Percentiles rank a stretch among this genome's conserved stretches.
phyloP scores from a whole-genome alignment of 2,329 filamentous ascomycete genomes.

The Aspergillus terreus region DNA sequence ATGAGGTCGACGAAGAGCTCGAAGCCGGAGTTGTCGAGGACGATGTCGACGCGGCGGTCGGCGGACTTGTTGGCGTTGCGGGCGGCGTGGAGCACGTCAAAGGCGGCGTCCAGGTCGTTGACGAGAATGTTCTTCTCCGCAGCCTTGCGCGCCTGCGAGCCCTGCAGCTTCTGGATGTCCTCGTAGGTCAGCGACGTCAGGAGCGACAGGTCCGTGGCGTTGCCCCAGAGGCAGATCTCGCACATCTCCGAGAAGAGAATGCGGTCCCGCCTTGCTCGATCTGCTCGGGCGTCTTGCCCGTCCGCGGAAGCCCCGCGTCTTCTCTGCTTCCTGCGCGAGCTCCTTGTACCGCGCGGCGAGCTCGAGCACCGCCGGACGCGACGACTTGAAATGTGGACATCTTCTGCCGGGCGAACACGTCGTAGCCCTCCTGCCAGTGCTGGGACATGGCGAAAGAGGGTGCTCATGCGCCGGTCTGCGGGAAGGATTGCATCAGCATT shows the following conservation, averaged over 20 bases:
- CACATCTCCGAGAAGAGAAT: conserved; percentile 87
- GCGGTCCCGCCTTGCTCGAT: conserved; percentile 68
- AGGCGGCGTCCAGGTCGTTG: conserved; percentile 76
- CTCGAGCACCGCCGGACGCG: conserved; percentile 78
- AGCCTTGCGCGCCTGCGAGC: conserved; percentile 76
- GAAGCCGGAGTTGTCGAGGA: conserved; percentile 96
- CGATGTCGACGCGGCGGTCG: conserved; percentile 81
- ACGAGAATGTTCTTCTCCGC: conserved; percentile 88
- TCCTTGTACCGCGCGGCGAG: conserved; percentile 75
- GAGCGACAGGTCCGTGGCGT: conserved; percentile 89
- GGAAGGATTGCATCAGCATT: conserved; percentile 17
- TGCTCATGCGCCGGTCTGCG: conserved; percentile 67
- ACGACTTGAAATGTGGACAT: conserved; percentile 90
- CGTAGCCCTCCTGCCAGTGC: conserved; percentile 87
- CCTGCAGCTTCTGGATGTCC: conserved; percentile 95
- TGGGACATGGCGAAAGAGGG: conserved; percentile 74
- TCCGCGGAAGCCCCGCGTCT: conserved; percentile 43
- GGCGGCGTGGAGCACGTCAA: conserved; percentile 63
- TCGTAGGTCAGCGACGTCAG: conserved; percentile 88
- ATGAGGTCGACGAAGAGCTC: conserved; percentile 95
- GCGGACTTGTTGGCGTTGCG: conserved; percentile 58
- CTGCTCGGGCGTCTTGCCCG: conserved; percentile 38
- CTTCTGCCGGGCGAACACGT: conserved; percentile 87
- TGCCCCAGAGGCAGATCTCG: conserved; percentile 96
- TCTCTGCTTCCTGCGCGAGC: conserved; percentile 64